These are phyloP conservation scores for Petasospora fabianii DNA, from an alignment of 1,139 yeast species.

Conservation along the genomic window DNA sequence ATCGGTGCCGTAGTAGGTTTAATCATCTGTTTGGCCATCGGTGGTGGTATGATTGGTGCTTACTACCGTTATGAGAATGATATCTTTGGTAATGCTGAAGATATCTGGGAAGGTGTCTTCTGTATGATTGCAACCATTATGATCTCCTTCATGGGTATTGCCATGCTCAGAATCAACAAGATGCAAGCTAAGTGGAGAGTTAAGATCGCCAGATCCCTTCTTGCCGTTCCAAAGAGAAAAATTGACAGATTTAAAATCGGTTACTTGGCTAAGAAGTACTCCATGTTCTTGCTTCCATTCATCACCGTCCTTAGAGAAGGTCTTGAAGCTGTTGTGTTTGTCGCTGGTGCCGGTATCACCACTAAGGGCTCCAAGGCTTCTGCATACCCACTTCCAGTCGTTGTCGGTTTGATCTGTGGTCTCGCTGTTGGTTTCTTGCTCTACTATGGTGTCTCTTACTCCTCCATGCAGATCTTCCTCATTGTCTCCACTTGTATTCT, in stretches of 20 bases:
- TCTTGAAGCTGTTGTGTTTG: conserved; percentile 84
- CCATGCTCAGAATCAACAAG: conserved; percentile 77
- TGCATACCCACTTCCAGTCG: conserved; percentile 80
- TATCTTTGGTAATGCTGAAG: conserved; percentile 78
- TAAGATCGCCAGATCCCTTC: conserved; percentile 31
- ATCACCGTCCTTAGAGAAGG: conserved; percentile 88
- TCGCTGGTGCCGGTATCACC: conserved; percentile 80
- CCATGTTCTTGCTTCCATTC: conserved; percentile 75
- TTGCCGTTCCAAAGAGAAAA: conserved; percentile 37
- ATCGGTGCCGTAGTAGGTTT: conserved; percentile 73
- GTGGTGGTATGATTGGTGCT: conserved; percentile 68
- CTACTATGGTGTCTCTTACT: conserved; percentile 70
- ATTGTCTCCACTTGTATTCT: conserved; percentile 76
- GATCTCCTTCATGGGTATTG: conserved; percentile 86
- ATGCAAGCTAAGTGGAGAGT: conserved; percentile 79
- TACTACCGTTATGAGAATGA: conserved; percentile 78
- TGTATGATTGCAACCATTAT: conserved; percentile 75
- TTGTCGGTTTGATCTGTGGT: conserved; percentile 77
- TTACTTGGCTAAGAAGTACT: conserved; percentile 52
- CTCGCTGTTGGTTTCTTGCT: conserved; percentile 57
- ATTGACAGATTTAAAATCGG: conserved; percentile 35
- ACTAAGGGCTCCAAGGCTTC: conserved; percentile 49
- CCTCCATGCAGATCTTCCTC: conserved; percentile 76
- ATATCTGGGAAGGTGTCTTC: conserved; percentile 89
- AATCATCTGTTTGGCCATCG: conserved; percentile 68